These are phyloP conservation scores for Pestalotiopsis sp. DNA, from an alignment of 2,329 filamentous ascomycete genomes.

Conservation along the genomic window DNA sequence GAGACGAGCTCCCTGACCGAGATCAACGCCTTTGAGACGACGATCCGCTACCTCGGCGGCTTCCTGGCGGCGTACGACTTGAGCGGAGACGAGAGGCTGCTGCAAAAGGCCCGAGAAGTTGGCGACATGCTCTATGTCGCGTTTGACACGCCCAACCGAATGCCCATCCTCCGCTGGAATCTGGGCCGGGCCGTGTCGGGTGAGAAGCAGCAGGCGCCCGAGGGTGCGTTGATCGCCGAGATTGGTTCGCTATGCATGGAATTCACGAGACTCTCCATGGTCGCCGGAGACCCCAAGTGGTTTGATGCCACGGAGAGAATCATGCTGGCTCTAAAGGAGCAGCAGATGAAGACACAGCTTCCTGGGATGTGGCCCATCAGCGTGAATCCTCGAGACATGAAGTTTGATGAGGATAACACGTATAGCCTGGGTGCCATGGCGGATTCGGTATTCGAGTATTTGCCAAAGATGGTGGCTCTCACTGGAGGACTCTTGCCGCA, in stretches of 20 bases:
- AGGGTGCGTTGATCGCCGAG: constrained; percentile 28
- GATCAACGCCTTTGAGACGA: constrained; percentile 41
- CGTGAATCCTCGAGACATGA: constrained; percentile 59
- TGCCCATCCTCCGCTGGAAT: constrained; percentile 32
- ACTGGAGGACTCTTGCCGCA: constrained; percentile 60
- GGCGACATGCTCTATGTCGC: constrained; percentile 39
- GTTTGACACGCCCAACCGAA: constrained; percentile 34
- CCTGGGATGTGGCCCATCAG: constrained; percentile 68
- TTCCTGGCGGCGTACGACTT: constrained; percentile 38
- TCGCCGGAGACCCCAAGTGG: constrained; percentile 34
- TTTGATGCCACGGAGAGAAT: constrained; percentile 33
- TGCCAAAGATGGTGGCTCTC: constrained; percentile 53
- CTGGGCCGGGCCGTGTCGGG: constrained; percentile 24
- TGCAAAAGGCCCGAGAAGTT: constrained; percentile 41
- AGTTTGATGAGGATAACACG: constrained; percentile 33
- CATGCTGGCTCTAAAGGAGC: constrained; percentile 24
- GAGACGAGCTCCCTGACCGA: constrained; percentile 29
- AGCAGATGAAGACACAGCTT: constrained; percentile 36
- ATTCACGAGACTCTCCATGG: constrained; percentile 32
- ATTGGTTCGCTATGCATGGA: constrained; percentile 33
- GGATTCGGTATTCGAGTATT: constrained; percentile 52
- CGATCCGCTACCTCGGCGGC: constrained; percentile 36
- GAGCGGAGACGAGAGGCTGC: constrained; percentile 34
- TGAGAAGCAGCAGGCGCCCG: constrained; percentile 22
- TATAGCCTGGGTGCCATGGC: constrained; percentile 39